Base-by-base conservation (phyloP, 2,329 filamentous ascomycete species). In the Colletotrichum tropicicola region DNA sequence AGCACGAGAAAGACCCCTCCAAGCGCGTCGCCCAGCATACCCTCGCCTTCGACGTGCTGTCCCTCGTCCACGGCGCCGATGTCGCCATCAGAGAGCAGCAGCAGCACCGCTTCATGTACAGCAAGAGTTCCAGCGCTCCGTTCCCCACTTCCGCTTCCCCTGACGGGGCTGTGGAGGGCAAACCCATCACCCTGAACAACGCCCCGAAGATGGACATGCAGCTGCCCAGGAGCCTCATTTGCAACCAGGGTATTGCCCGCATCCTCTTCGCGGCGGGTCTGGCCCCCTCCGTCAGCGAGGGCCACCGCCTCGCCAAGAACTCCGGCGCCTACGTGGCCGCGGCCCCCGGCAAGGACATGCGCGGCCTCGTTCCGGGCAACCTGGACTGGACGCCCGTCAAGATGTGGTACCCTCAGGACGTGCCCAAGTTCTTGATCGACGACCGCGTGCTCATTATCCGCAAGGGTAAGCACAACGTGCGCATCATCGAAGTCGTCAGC, bases 1-100 rank as follows among this genome's bases (percentile, higher is more conserved):
- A 90, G 67, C 94, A 98, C 70, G 78, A 77, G 8, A 68, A 82
- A 27, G 86, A 94, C 59, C 92, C 92, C 0, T 85, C 89, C 1
- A 88, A 90, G 77, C 89, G 96, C 28, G 75, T 88, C 59, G 94
- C 95, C 3, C 95, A 99, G 71, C 94, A 97, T 73, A 80, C 85
- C 1, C 86, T 99, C 3, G 96, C 96, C 1, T 87, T 83, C 53
- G 94, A 99, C 74, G 91, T 98, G 21, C 82, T 97, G 1, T 86
- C 90, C 52, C 84, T 99, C 2, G 87, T 94, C 1, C 94, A 98
- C 73, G 93, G 94, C 13, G 75, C 81, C 0, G 72, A 84, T 7
- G 85, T 86, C 66, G 93, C 94, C 0, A 75, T 86, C 13, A 80
- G 85, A 21, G 89, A 92, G 6, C 87, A 89, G 63, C 63, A 77